phyloP scores from a whole-genome alignment of 2,329 filamentous ascomycete genomes.

The Pseudogymnoascus sp. region DNA sequence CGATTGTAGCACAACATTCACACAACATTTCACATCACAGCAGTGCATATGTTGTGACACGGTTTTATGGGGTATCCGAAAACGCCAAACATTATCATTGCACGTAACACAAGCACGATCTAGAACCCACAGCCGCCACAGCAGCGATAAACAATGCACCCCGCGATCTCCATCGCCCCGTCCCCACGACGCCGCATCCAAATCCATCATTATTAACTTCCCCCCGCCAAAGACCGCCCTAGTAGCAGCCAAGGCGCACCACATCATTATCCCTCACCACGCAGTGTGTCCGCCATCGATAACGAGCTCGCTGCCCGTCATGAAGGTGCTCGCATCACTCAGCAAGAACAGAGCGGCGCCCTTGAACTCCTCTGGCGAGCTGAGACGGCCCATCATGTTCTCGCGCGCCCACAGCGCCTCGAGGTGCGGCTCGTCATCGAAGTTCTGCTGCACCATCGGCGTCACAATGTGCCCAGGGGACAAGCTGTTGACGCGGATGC shows the following conservation, averaged over 20 bases:
- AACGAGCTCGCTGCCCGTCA: slow-evolving; percentile 60
- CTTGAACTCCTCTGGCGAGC: slow-evolving; percentile 59
- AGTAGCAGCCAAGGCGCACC: neutral
- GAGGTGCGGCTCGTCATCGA: slow-evolving; percentile 64
- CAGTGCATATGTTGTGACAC: neutral
- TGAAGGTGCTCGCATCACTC: slow-evolving; percentile 59
- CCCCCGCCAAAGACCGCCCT: neutral
- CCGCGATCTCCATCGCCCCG: neutral
- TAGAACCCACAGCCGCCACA: neutral
- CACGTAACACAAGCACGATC: neutral
- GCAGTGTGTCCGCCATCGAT: slow-evolving; percentile 62
- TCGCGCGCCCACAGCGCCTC: slow-evolving; percentile 64
- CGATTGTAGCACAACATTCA: neutral
- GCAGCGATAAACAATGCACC: neutral
- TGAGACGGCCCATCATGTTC: slow-evolving; percentile 73
- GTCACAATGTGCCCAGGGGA: slow-evolving; percentile 75
- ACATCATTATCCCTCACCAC: slow-evolving; percentile 5
- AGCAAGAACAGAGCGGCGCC: slow-evolving; percentile 61
- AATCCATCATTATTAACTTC: neutral
- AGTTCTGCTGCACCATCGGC: slow-evolving; percentile 74
- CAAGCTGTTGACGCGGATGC: slow-evolving; percentile 73
- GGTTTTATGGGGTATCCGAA: neutral
- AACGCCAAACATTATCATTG: slow-evolving; percentile 4
- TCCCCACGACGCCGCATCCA: neutral
- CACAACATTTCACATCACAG: neutral